Percentiles rank a stretch among this genome's conserved stretches.
phyloP scores from a whole-genome alignment of 2,329 filamentous ascomycete species.

The Arthrobotrys musiformis region DNA sequence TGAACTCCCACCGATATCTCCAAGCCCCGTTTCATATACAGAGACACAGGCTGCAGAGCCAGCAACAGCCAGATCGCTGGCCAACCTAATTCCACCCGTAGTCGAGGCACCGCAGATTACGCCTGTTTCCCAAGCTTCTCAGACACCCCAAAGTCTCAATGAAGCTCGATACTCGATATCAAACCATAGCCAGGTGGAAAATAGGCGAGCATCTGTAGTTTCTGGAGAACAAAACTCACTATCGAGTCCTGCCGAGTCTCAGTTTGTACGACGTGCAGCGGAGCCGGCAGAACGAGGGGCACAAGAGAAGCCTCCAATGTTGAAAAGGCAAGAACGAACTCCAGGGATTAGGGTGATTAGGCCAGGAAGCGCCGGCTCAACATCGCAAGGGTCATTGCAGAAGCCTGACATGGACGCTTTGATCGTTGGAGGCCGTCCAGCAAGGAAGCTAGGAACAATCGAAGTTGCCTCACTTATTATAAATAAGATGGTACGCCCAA shows the following conservation, averaged over 20 bases:
- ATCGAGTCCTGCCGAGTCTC: conserved; percentile 33
- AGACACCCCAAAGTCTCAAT: background rate
- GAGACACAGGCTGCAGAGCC: conserved; percentile 34
- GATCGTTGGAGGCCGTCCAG: conserved; percentile 35
- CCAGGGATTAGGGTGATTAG: conserved; percentile 7
- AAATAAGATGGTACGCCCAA: conserved; percentile 37
- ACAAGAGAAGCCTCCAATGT: conserved; percentile 21
- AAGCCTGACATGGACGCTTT: conserved; percentile 31
- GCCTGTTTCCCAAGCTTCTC: background rate
- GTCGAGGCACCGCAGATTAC: conserved; percentile 11
- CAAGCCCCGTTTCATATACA: conserved; percentile 35
- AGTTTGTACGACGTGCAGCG: background rate
- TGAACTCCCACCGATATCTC: conserved; percentile 31
- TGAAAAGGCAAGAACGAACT: conserved; percentile 25
- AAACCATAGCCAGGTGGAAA: conserved; percentile 28
- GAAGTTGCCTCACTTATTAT: conserved; percentile 40
- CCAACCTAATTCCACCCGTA: background rate
- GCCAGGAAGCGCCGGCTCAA: conserved; percentile 21
- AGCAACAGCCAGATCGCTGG: background rate
- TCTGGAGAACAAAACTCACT: background rate
- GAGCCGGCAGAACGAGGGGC: conserved; percentile 12
- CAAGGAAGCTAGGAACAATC: conserved; percentile 42
- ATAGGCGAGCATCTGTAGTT: conserved; percentile 5
- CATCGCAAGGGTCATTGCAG: conserved; percentile 23
- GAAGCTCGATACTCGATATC: conserved; percentile 25